Evolutionary conservation across 2,329 filamentous ascomycete species (phyloP).

Genomic region (Colletotrichum filicis): DNA sequence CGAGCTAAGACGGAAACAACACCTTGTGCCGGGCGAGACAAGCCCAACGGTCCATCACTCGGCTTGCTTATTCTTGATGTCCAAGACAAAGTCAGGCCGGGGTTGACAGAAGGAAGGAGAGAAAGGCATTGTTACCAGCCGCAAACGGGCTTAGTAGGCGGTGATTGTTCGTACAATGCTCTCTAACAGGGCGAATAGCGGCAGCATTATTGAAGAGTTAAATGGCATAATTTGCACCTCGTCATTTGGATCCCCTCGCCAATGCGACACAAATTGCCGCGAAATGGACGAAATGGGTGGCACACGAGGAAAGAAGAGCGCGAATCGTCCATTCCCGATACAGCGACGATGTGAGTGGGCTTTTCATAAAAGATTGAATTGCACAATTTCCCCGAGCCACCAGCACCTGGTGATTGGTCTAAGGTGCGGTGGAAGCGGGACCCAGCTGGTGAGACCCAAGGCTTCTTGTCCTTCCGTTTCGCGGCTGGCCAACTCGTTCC

Average conservation of each 20-base stretch:
- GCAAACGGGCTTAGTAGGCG: background rate
- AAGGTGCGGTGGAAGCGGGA: background rate
- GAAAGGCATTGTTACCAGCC: conserved; percentile 14
- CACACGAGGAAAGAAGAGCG: conserved; percentile 12
- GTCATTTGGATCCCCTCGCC: background rate
- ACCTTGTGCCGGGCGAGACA: conserved; percentile 11
- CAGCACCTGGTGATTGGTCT: conserved; percentile 10
- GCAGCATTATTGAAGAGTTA: background rate
- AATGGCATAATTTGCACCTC: conserved; percentile 4
- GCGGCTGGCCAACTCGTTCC: conserved; percentile 4
- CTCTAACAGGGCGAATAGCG: background rate
- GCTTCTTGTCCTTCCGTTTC: background rate
- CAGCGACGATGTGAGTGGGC: conserved; percentile 10
- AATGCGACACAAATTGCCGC: background rate
- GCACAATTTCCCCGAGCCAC: conserved; percentile 30
- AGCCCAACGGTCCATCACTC: conserved; percentile 9
- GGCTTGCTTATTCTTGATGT: background rate
- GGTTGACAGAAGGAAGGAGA: background rate
- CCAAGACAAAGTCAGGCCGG: background rate
- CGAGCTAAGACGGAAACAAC: background rate
- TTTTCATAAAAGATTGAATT: conserved; percentile 32
- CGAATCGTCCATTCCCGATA: conserved; percentile 15
- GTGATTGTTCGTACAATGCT: background rate
- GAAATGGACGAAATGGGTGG: background rate
- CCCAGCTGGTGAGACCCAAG: background rate